Evolutionary conservation across 768 basidiomycete species (phyloP).

Genomic region (Russula compacta): DNA sequence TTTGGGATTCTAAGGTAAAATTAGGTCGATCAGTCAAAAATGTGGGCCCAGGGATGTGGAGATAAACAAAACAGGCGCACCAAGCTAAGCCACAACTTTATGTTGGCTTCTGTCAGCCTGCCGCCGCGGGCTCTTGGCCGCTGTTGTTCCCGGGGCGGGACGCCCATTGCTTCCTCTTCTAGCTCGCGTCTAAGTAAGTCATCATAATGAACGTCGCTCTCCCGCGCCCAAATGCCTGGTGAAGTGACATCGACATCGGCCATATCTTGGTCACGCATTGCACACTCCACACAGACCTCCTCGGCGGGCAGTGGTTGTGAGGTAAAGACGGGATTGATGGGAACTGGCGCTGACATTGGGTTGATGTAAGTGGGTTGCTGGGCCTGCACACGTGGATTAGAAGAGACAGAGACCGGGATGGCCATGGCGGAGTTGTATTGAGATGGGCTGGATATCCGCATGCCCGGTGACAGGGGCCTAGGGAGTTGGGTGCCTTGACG

Average conservation of each 20-base stretch:
- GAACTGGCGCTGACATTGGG: slow-evolving; percentile 39
- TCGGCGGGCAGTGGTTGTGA: slow-evolving; percentile 42
- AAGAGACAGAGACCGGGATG: slow-evolving; percentile 52
- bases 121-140: slow-evolving; percentile 60
- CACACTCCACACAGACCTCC: slow-evolving; percentile 92
- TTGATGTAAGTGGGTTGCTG: slow-evolving; percentile 75
- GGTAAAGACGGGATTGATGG: slow-evolving; percentile 54
- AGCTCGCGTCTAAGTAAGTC: slow-evolving; percentile 67
- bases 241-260: slow-evolving; percentile 86
- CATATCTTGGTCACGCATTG: slow-evolving; percentile 99
- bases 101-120: slow-evolving; percentile 63
- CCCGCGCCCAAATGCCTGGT: slow-evolving; percentile 84
- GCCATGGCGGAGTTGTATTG: slow-evolving; percentile 19
- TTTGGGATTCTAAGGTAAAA: slow-evolving; percentile 65
- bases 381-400: slow-evolving; percentile 55
- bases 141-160: slow-evolving; percentile 43
- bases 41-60: not conserved
- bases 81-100: slow-evolving; percentile 72
- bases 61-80: slow-evolving; percentile 35
- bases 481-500: not conserved
- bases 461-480: not conserved
- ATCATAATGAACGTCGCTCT: slow-evolving; percentile 73
- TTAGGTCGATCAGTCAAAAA: not conserved
- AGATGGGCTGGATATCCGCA: slow-evolving; percentile 2
- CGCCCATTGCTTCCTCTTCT: slow-evolving; percentile 53